These are phyloP conservation scores for Acacia melanoxylon DNA, from an alignment of 306 rosid species.

Conservation along the genomic window DNA sequence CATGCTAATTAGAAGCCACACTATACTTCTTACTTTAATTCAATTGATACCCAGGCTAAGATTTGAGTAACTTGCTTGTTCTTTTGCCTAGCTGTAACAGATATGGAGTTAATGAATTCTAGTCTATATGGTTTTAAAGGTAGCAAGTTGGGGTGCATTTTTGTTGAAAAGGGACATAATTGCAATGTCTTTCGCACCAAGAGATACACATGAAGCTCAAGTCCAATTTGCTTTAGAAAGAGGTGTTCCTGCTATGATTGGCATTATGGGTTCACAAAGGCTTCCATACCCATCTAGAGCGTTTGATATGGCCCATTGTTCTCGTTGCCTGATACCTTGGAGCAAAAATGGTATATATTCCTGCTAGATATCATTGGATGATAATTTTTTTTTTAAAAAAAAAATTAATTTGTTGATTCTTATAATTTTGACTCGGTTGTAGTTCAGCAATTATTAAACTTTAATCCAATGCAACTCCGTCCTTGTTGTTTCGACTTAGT, in stretches of 20 bases:
- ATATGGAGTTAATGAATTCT: not conserved
- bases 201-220: slow-evolving; percentile 97
- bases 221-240: slow-evolving; percentile 95
- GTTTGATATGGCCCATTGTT: slow-evolving; percentile 98
- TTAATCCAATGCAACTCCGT: too few relatives aligned
- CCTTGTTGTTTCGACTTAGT: too few relatives aligned
- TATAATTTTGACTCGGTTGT: too few relatives aligned
- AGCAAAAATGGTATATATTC: slow-evolving; percentile 45
- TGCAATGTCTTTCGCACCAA: slow-evolving; percentile 95
- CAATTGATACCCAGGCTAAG: not conserved
- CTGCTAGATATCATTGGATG: not conserved
- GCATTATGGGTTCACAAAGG: slow-evolving; percentile 81
- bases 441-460: too few relatives aligned
- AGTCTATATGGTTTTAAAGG: slow-evolving; percentile 46
- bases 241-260: slow-evolving; percentile 99
- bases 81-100: not conserved
- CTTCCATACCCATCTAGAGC: slow-evolving; percentile 93
- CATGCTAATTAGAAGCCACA: not conserved
- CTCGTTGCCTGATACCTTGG: slow-evolving; percentile 97
- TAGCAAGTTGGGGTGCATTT: slow-evolving; percentile 98
- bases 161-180: slow-evolving; percentile 74
- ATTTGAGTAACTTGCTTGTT: not conserved
- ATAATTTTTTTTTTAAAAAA: not conserved
- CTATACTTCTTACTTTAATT: not conserved
- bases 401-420: too few relatives aligned